These are phyloP conservation scores for Solanum appendiculatum DNA, from an alignment of 257 asterid genomes.

Conservation along the genomic window DNA sequence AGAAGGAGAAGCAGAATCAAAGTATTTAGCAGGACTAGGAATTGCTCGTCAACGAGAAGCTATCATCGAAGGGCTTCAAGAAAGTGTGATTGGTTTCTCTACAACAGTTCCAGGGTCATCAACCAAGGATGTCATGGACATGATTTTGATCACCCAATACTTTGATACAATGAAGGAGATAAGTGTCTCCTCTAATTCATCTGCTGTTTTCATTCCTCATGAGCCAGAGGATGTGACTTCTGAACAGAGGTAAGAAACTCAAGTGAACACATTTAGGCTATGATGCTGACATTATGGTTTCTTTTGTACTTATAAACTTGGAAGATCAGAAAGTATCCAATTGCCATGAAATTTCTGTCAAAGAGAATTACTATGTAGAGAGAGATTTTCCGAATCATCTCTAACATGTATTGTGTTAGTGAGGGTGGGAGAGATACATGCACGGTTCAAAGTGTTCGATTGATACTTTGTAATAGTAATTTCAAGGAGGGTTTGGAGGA, in stretches of 20 bases:
- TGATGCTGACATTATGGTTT: neutral
- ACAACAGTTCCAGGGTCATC: constrained; percentile 11
- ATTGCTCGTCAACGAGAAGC: constrained; percentile 22
- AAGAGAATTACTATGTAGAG: neutral
- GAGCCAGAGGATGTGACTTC: constrained; percentile 6
- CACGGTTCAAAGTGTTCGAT: neutral
- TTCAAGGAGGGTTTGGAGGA: neutral
- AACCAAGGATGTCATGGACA: constrained; percentile 18
- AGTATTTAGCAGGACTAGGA: constrained; percentile 18
- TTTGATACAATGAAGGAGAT: constrained; percentile 23
- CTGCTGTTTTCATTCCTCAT: constrained; percentile 16
- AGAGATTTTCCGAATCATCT: neutral
- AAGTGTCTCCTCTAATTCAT: constrained; percentile 13
- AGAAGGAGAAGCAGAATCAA: constrained; percentile 20
- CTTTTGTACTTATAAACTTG: no score
- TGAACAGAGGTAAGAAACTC: constrained; percentile 7
- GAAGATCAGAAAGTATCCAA: no score
- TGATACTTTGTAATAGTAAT: neutral
- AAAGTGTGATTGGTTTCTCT: constrained; percentile 12
- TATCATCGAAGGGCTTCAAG: constrained; percentile 18
- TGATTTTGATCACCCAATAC: constrained; percentile 21
- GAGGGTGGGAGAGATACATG: neutral
- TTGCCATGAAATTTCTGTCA: neutral
- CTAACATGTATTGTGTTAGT: neutral
- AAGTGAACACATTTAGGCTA: neutral